phyloP scores from a whole-genome alignment of 441 rosid genomes.

The Euphorbia celastroides region DNA sequence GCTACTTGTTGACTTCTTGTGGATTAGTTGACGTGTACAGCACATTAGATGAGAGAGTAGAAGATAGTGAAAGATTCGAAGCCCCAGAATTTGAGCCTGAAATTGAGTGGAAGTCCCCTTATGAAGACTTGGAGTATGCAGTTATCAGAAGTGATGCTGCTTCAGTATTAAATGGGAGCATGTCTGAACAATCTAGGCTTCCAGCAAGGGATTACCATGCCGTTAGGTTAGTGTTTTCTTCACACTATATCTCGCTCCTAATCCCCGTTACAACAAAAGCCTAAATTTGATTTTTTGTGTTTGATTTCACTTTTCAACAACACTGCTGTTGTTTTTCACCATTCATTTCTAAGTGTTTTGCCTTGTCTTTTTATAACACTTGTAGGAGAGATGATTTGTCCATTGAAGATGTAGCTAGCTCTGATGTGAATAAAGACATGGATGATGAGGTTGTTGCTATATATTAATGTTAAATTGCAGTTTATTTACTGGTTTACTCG shows the following conservation, averaged over 20 bases:
- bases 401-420: constrained; percentile 24
- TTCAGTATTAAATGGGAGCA: constrained; percentile 29
- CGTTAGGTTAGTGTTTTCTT: constrained; percentile 37
- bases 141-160: constrained; percentile 23
- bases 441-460: constrained; percentile 46
- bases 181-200: constrained; percentile 29
- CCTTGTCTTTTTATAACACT: constrained; percentile 5
- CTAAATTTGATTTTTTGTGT: not conserved
- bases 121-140: constrained; percentile 24
- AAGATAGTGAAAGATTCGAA: constrained; percentile 23
- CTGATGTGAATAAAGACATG: constrained; percentile 30
- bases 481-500: not conserved
- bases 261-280: not conserved
- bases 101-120: constrained; percentile 19
- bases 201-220: constrained; percentile 23
- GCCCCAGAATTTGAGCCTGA: constrained; percentile 20
- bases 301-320: not conserved
- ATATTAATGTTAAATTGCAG: not conserved
- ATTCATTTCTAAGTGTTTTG: not conserved
- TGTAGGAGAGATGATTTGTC: constrained; percentile 31
- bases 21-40: constrained; percentile 39
- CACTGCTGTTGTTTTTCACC: not conserved
- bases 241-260: not conserved
- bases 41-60: constrained; percentile 23
- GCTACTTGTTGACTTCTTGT: constrained; percentile 24